phyloP scores from a whole-genome alignment of 1,139 yeast species.

The Suhomyces taliae region DNA sequence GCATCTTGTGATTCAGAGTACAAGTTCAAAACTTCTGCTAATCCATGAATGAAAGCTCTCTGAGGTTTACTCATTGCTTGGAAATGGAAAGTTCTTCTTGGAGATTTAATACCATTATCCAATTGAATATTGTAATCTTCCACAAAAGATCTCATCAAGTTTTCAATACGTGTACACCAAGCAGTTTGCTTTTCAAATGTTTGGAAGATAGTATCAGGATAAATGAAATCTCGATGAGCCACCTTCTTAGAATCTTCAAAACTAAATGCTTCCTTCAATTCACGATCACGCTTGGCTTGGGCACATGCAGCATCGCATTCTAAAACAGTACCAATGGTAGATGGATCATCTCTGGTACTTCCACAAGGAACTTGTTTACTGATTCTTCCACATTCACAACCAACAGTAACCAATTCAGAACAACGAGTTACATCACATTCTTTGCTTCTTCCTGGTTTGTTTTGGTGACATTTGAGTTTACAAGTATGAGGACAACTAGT shows the following conservation, averaged over 20 bases:
- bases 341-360: conserved; percentile 33
- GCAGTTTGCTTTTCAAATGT: conserved; percentile 50
- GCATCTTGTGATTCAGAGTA: conserved; percentile 76
- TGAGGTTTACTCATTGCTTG: conserved; percentile 72
- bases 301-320: conserved; percentile 76
- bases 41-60: conserved; percentile 67
- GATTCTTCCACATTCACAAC: conserved; percentile 67
- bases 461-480: conserved; percentile 62
- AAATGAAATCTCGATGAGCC: conserved; percentile 29
- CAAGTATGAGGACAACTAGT: conserved; percentile 65
- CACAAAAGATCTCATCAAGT: conserved; percentile 50
- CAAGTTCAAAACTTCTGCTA: conserved; percentile 59
- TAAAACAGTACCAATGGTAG: conserved; percentile 35
- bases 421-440: conserved; percentile 45
- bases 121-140: conserved; percentile 24
- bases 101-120: conserved; percentile 16
- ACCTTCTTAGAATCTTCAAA: conserved; percentile 25
- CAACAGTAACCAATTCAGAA: conserved; percentile 46
- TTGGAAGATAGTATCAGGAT: conserved; percentile 43
- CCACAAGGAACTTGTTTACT: conserved; percentile 52
- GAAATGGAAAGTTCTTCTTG: conserved; percentile 49
- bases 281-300: conserved; percentile 56
- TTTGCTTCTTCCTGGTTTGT: conserved; percentile 35
- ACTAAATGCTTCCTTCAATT: conserved; percentile 63
- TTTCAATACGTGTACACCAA: conserved; percentile 70